These are phyloP conservation scores for Apiospora pterosperma DNA, from an alignment of 2,329 filamentous ascomycete genomes.

Conservation along the genomic window DNA sequence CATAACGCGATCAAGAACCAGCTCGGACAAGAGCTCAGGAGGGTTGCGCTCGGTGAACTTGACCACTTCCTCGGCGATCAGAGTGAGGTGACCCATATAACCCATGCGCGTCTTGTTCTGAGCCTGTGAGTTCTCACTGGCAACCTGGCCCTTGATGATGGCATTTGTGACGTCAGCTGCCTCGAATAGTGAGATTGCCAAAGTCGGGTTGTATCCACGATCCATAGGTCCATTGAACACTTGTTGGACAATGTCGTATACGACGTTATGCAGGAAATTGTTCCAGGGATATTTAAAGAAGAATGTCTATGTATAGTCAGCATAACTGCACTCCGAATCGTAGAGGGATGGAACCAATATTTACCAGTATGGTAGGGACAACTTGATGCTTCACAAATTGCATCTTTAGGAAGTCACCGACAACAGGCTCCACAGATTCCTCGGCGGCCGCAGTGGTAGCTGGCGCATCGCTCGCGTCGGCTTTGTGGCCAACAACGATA, in stretches of 20 bases:
- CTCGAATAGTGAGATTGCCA: slow-evolving; percentile 92
- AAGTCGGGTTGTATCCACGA: slow-evolving; percentile 82
- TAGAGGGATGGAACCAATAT: slow-evolving; percentile 24
- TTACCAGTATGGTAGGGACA: slow-evolving; percentile 90
- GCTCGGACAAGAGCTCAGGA: slow-evolving; percentile 78
- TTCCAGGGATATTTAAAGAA: slow-evolving; percentile 99
- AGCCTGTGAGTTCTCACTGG: slow-evolving; percentile 80
- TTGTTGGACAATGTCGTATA: slow-evolving; percentile 98
- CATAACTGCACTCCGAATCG: background rate
- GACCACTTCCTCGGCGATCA: slow-evolving; percentile 97
- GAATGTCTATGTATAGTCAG: slow-evolving; percentile 64
- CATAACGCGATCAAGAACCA: slow-evolving; percentile 84
- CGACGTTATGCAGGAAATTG: slow-evolving; percentile 98
- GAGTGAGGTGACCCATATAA: slow-evolving; percentile 93
- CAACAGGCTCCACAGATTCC: slow-evolving; percentile 61
- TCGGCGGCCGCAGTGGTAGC: slow-evolving; percentile 13
- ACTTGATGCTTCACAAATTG: slow-evolving; percentile 94
- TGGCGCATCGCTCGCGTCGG: slow-evolving; percentile 13
- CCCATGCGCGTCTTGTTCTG: slow-evolving; percentile 87
- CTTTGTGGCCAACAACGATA: slow-evolving; percentile 21
- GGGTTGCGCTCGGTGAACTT: slow-evolving; percentile 96
- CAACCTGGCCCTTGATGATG: slow-evolving; percentile 85
- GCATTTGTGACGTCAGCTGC: slow-evolving; percentile 84
- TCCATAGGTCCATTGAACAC: slow-evolving; percentile 99
- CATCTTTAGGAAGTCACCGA: slow-evolving; percentile 92